Percentiles rank a stretch among this genome's conserved stretches.
These are phyloP conservation scores for Henningerozyma blattae DNA, from an alignment of 805 yeast genomes.

Conservation along the genomic window DNA sequence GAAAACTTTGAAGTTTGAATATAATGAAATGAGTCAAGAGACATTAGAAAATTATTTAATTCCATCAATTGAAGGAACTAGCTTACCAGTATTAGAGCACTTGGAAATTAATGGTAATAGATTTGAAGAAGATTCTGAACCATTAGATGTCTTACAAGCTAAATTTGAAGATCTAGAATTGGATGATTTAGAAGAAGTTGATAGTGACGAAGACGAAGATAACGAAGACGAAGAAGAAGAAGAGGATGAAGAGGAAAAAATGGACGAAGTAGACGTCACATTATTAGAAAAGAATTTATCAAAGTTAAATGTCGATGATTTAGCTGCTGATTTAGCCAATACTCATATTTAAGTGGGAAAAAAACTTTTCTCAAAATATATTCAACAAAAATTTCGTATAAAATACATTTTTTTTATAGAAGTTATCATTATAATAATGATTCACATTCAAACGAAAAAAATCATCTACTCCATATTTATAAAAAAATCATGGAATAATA, in stretches of 20 bases:
- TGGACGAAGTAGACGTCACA: conserved; percentile 38
- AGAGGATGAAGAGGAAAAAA: conserved; percentile 30
- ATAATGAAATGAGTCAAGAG: conserved; percentile 67
- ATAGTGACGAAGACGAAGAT: conserved; percentile 40
- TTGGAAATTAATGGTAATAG: conserved; percentile 91
- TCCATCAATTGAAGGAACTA: conserved; percentile 37
- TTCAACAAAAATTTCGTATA: not conserved
- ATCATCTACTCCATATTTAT: too few species aligned
- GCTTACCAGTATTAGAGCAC: conserved; percentile 45
- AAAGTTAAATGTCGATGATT: conserved; percentile 27
- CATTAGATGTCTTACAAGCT: conserved; percentile 45
- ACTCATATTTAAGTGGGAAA: conserved; percentile 33
- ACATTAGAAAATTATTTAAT: conserved; percentile 43
- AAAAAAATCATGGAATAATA: too few species aligned
- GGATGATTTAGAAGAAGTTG: conserved; percentile 85
- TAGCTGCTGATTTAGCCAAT: conserved; percentile 48
- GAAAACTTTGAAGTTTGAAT: conserved; percentile 62
- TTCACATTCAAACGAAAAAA: too few species aligned
- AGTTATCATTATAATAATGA: too few species aligned
- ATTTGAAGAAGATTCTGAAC: conserved; percentile 77
- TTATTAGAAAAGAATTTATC: conserved; percentile 32
- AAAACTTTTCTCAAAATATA: too few species aligned
- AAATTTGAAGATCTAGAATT: conserved; percentile 80
- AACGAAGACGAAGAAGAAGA: conserved; percentile 29
- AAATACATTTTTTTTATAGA: too few species aligned